A percentile compares a stretch with the other conserved stretches of the same genome.
phyloP scores from a whole-genome alignment of 306 rosid genomes.

The Sphenostylis stenocarpa region DNA sequence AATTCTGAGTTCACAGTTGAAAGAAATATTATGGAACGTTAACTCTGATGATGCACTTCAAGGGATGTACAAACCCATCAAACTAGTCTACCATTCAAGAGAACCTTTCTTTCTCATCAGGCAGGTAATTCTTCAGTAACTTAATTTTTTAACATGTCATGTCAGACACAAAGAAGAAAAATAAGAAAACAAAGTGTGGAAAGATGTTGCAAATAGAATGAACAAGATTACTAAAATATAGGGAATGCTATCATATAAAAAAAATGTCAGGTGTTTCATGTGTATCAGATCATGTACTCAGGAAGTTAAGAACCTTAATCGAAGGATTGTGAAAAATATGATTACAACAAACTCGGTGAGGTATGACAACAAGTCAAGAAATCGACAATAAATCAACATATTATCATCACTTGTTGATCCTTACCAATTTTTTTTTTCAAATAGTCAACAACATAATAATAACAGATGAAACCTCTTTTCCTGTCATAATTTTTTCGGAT shows the following conservation, averaged over 20 bases:
- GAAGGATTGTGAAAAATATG: neutral
- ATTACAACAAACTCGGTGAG: neutral
- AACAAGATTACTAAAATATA: neutral
- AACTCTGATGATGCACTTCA: conserved; percentile 50
- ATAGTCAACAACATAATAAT: neutral
- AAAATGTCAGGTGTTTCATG: neutral
- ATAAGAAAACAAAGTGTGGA: neutral
- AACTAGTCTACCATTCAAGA: conserved; percentile 76
- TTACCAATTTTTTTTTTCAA: neutral
- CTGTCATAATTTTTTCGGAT: neutral
- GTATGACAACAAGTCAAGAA: neutral
- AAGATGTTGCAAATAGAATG: neutral
- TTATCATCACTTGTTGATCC: neutral
- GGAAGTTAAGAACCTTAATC: neutral
- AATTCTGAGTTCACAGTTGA: conserved; percentile 74
- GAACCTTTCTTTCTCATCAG: conserved; percentile 85
- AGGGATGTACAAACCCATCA: conserved; percentile 72
- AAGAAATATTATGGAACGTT: conserved; percentile 66
- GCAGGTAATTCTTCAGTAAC: conserved; percentile 59
- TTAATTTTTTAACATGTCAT: neutral
- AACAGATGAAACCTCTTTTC: neutral
- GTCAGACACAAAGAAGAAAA: neutral
- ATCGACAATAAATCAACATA: no score
- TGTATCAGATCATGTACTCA: neutral
- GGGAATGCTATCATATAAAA: neutral